Base-by-base conservation (phyloP, 1,284 basidiomycete genomes). In the Irpex sp. region DNA sequence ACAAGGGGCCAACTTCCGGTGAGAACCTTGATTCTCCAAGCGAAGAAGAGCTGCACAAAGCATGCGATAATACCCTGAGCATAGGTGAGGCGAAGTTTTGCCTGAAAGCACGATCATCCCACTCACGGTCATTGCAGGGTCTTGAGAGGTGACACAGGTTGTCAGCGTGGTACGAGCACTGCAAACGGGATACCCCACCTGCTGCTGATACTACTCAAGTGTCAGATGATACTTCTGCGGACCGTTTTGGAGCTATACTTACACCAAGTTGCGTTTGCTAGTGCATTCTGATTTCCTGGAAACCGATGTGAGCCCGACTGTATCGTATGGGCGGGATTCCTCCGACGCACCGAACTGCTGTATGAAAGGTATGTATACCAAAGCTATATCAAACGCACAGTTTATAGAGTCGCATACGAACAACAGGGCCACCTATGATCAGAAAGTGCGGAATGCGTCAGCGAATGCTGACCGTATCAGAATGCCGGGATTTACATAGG, bases 31-130 rank as follows among this genome's bases (percentile, higher is more conserved):
- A 79, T 76, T 63, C 79, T 71, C 78, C 78, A 79, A 4, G 78
- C 76, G 64, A 80, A 80, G 68, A 79, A 79, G 19, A 76, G 60
- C 60, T 79, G 78, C 13, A 79, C 78, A n/a, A 73, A 67, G 54
- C 73, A 68, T n/a, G 78, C 79, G 15, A 78, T 76, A 49, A 80
- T 63, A 2, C 75, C 75, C 76, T 79, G 48, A 11, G 31, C n/a
- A 31, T 59, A 17, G 34, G 38, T 54, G n/a, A 57, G 13, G 44
- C 31, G n/a, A 4, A 9, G 31, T 3, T 21, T 58, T 2, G n/a
- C 17, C 9, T 37, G 21, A 3, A 17, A 37, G 19, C 8, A 44
- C 15, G 11, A 7, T 19, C 7, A 5, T 5, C n/a, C 34, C 9
- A 62, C 69, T 21, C 37, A 75, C 74, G 57, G 72, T 74, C 72